phyloP scores from a whole-genome alignment of 2,329 filamentous ascomycete genomes.

The Cladosporium sp. region DNA sequence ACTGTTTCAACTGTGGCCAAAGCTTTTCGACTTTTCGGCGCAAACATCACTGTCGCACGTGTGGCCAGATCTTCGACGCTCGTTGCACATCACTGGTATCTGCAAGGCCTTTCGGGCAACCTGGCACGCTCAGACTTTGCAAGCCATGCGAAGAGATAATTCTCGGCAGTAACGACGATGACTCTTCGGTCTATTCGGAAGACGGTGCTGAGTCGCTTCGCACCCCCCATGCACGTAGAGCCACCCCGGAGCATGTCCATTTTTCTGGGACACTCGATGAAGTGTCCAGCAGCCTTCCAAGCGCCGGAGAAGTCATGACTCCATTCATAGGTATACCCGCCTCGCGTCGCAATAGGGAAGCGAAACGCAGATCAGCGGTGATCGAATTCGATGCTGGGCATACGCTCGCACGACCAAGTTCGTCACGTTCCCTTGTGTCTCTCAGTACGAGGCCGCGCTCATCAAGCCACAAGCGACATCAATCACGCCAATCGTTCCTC shows the following conservation, averaged over 20 bases:
- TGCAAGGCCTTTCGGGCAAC: constrained; percentile 81
- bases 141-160: constrained; percentile 91
- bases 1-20: constrained; percentile 89
- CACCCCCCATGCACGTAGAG: constrained; percentile 19
- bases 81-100: constrained; percentile 92
- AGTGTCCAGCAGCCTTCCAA: constrained; percentile 20
- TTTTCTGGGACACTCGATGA: constrained; percentile 19
- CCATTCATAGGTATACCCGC: constrained; percentile 64
- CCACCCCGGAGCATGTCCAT: constrained; percentile 9
- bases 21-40: constrained; percentile 89
- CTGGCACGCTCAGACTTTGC: constrained; percentile 80
- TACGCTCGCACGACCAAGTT: constrained; percentile 78
- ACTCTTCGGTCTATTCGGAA: constrained; percentile 84
- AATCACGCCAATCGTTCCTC: constrained; percentile 81
- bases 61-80: constrained; percentile 97
- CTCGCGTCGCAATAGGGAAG: constrained; percentile 63
- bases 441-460: constrained; percentile 69
- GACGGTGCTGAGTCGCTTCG: constrained; percentile 48
- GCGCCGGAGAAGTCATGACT: constrained; percentile 38
- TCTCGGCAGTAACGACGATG: constrained; percentile 82
- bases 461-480: constrained; percentile 73
- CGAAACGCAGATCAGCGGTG: constrained; percentile 79
- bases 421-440: constrained; percentile 82
- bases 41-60: constrained; percentile 93
- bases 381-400: constrained; percentile 85